Evolutionary conservation across 1,284 basidiomycete genomes (phyloP), one percentile per base, ranked within the genome.

Genomic region (Prillingera fragicola): DNA sequence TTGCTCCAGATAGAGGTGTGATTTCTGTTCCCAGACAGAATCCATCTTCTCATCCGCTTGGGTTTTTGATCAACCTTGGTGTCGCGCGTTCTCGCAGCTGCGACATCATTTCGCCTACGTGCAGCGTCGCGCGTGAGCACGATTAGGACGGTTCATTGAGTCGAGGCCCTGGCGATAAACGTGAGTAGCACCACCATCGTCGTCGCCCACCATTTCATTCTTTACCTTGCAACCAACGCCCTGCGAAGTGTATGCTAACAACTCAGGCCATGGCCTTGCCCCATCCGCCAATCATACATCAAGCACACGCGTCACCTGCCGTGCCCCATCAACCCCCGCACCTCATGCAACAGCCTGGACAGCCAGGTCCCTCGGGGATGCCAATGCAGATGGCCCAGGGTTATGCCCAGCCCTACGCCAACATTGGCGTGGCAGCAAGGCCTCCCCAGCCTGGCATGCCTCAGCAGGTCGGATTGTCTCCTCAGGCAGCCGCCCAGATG

Each of bases 251-350:
- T 23, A 14, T 23, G 21, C 38, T 34, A 19, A 22, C 40, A 22
- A 33, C 26, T 12, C 48, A 60, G 60, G 60, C 60, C 57, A 69
- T 69, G 66, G 66, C 66, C 50, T 55, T 67, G 55, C 65, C 66
- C 57, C 66, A 67, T 56, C 65, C 65, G 32, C 60, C 57, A 39
- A 36, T 47, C 21, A 43, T 54, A 27, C 52, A 54, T 54, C 45
- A 42, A 45, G 25, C 49, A 25, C 56, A 52, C 44, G 48, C 54
- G 36, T 55, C 52, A 28, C 50, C 54, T 44, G 49, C 54, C 31
- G 54, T 50, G 43, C 50, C 57, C 25, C 47, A 54, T 33, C 50
- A 45, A 21, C 53, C 45, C 25, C 53, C 55, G 28, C 50, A 54
- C 35, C 52, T 57, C 42, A 59, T 59, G 57, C 55, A 57, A 25